Evolutionary conservation across 2,329 filamentous ascomycete species (phyloP).

Genomic region (Aspergillus novofumigatus): DNA sequence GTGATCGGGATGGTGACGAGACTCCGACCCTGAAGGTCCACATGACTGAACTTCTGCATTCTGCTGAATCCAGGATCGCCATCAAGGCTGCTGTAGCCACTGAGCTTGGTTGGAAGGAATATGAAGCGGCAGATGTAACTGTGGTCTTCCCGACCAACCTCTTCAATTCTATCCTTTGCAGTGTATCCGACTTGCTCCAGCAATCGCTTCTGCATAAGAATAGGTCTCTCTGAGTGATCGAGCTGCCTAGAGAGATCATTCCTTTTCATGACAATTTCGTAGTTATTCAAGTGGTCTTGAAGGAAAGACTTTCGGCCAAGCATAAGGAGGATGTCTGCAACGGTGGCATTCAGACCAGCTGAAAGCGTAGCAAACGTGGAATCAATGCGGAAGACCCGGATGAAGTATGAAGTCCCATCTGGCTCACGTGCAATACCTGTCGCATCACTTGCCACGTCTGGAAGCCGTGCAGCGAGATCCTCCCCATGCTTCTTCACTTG

Average conservation of each 20-base stretch:
- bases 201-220: constrained; percentile 86
- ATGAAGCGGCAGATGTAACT: constrained; percentile 95
- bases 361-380: constrained; percentile 92
- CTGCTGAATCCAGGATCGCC: constrained; percentile 75
- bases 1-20: constrained; percentile 92
- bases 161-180: constrained; percentile 79
- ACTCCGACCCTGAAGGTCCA: constrained; percentile 85
- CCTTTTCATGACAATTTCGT: constrained; percentile 91
- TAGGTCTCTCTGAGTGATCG: constrained; percentile 70
- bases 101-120: constrained; percentile 85
- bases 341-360: constrained; percentile 75
- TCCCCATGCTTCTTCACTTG: constrained; percentile 66
- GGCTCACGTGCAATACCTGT: constrained; percentile 66
- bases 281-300: constrained; percentile 85
- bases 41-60: constrained; percentile 86
- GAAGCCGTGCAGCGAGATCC: constrained; percentile 30
- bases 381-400: constrained; percentile 90
- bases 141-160: constrained; percentile 93
- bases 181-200: constrained; percentile 90
- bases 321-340: constrained; percentile 81
- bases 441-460: constrained; percentile 63
- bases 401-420: constrained; percentile 75
- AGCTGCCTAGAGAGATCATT: constrained; percentile 85
- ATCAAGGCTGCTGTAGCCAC: constrained; percentile 68
- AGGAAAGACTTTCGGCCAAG: constrained; percentile 92